These are phyloP conservation scores for Leccinum variicolor DNA, from an alignment of 768 basidiomycete species.

Conservation along the genomic window DNA sequence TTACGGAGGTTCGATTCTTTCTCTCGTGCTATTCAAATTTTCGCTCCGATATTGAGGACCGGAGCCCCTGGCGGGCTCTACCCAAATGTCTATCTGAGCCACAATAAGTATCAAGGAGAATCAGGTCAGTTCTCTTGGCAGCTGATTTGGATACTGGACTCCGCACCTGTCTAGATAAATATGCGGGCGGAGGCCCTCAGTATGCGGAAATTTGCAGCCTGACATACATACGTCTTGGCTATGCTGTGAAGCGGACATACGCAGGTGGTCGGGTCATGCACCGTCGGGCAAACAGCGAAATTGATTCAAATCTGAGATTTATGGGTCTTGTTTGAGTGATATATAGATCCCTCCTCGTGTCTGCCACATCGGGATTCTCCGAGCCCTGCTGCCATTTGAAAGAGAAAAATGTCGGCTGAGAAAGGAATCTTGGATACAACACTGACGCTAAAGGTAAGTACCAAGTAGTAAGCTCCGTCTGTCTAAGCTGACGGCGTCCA, in stretches of 20 bases:
- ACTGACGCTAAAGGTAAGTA: not conserved
- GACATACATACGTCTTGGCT: not conserved
- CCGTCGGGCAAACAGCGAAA: slow-evolving; percentile 7
- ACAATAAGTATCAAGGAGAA: slow-evolving; percentile 5
- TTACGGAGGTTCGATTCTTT: not conserved
- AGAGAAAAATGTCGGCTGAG: slow-evolving; percentile 5
- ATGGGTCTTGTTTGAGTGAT: slow-evolving; percentile 13
- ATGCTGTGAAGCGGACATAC: slow-evolving; percentile 6
- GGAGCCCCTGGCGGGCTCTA: not conserved
- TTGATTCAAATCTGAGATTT: slow-evolving; percentile 31
- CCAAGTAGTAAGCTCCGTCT: not conserved
- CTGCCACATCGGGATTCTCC: slow-evolving; percentile 22
- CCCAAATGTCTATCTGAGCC: not conserved
- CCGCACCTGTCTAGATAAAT: not conserved
- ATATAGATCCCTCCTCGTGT: slow-evolving; percentile 12
- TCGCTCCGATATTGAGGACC: not conserved
- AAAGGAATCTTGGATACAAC: slow-evolving; percentile 1
- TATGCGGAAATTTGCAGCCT: not conserved
- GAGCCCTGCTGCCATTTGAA: slow-evolving; percentile 4
- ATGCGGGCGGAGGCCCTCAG: not conserved
- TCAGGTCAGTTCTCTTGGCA: slow-evolving; percentile 7
- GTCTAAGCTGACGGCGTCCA: slow-evolving; percentile 17
- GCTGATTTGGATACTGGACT: not conserved
- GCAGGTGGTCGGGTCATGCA: not conserved
- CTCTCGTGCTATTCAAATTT: not conserved